Base-by-base conservation (phyloP, 805 yeast species). In the Scheffersomyces coipomensis region DNA sequence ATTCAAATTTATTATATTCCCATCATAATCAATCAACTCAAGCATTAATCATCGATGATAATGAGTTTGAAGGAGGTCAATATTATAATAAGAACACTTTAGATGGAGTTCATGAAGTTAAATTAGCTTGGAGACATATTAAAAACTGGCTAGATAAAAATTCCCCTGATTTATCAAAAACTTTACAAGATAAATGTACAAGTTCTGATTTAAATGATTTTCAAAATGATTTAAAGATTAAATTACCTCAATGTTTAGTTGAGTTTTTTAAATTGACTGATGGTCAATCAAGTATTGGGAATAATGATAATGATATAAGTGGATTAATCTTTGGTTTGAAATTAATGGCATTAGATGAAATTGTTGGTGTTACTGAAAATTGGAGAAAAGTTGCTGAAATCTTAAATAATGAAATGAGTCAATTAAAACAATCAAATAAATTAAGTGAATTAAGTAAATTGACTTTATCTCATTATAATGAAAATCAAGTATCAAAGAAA, bases 121-220 rank as follows among this genome's bases (percentile, higher is more conserved):
- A 83, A 26, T 76, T 81, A 17, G 85, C 97, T 10, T 91, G 98
- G 98, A 76, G 85, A 46, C 90, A 90, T 53, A 81, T 91, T 42
- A 91, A 87, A 49, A 70, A 79, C 15, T 91, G 97, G 97, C 69
- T 91, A 15, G 73, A 77, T 25, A 78, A 79, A 40, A 76, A 88
- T 60, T 84, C 83, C 47, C 86, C 93, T 1, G 99, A 91, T 62
- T 68, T 93, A 40, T 76, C 74, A 43, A 90, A 87, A 41, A 81
- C 93, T 35, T 65, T 91, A 46, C 81, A 83, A 54, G 83, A 79
- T 37, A 85, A 88, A 21, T 93, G 89, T 45, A 88, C 97, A 0
- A 72, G 75, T 29, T 77, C 83, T 42, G 99, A 93, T 58, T 71
- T 91, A 40, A 72, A 74, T 46, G 91, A 85, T 50, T 83, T 93